These are phyloP conservation scores for Sporobolomyces pararoseus DNA, from an alignment of 768 basidiomycete genomes.

Conservation along the genomic window DNA sequence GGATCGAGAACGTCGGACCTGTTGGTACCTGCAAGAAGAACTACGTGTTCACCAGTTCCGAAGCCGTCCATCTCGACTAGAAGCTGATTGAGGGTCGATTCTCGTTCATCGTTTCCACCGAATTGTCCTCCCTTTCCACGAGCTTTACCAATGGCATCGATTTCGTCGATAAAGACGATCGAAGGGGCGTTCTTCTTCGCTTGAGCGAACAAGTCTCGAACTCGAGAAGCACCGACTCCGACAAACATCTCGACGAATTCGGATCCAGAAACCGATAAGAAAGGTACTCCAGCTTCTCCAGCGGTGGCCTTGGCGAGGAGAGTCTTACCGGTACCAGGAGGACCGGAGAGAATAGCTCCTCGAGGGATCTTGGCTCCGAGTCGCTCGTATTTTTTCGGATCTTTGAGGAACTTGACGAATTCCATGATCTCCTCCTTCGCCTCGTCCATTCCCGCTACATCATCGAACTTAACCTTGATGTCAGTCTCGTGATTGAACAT, in stretches of 20 bases:
- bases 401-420: slow-evolving; percentile 97
- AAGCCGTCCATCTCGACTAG: slow-evolving; percentile 99
- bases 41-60: slow-evolving; percentile 92
- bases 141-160: slow-evolving; percentile 96
- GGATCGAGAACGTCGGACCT: slow-evolving; percentile 91
- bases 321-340: slow-evolving; percentile 98
- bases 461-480: slow-evolving; percentile 86
- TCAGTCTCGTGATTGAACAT: slow-evolving; percentile 94
- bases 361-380: slow-evolving; percentile 97
- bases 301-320: slow-evolving; percentile 96
- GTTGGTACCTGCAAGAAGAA: slow-evolving; percentile 94
- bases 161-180: slow-evolving; percentile 99
- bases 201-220: slow-evolving; percentile 93
- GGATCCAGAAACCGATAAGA: slow-evolving; percentile 96
- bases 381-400: slow-evolving; percentile 87
- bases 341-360: slow-evolving; percentile 88
- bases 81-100: slow-evolving; percentile 93
- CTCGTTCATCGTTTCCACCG: slow-evolving; percentile 95
- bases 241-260: slow-evolving; percentile 99
- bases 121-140: slow-evolving; percentile 72
- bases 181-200: slow-evolving; percentile 97
- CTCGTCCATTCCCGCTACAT: slow-evolving; percentile 98
- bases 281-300: slow-evolving; percentile 94
- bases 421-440: slow-evolving; percentile 99
- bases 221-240: slow-evolving; percentile 94